Base-by-base conservation (phyloP, 108 stramenopile genomes). In the Stephanodiscus minutulus region DNA sequence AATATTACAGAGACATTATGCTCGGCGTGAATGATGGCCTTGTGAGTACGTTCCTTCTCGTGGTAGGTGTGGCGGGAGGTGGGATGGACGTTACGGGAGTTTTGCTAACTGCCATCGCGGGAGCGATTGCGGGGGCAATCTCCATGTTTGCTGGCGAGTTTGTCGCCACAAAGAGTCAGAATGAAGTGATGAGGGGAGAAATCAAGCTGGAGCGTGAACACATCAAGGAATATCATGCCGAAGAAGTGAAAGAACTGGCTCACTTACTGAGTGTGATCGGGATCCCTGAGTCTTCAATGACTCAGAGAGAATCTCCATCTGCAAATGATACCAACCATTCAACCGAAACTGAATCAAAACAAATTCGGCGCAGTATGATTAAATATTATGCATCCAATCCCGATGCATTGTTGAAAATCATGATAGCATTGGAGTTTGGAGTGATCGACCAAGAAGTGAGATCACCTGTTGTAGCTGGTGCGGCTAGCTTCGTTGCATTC, bases 1-100 rank as follows among this genome's bases (percentile, higher is more conserved):
- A 91, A 66, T 91, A 91, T 58, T 89, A 87, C 81, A 68, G 91
- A 62, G 91, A 92, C 56, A 89, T 92, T 55, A 80, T 92, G 29
- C 70, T 92, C 2, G 91, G 91, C 10, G 85, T 89, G 11, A 92
- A 92, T 58, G 91, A 92, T 75, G 91, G 91, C 41, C 63, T 92
- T 12, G 84, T 92, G 36, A 86, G 85, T 9, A 89, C 91, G 11
- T 89, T 88, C 62, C 56, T 92, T 21, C 70, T 92, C 29, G 91
- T 92, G 20, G 83, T 84, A 12, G 91, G 91, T 46, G 91, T 92
- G 13, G 81, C 79, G 9, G 91, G 88, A 24, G 86, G 87, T 36
- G 88, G 88, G 12, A 68, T 92, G 72, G 72, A 77, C 31, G 73
- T 84, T 22, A 68, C 61, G 15, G 85, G 76, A 49, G 84, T 89